Evolutionary conservation across 768 basidiomycete species (phyloP).

Genomic region (Russula emetica): DNA sequence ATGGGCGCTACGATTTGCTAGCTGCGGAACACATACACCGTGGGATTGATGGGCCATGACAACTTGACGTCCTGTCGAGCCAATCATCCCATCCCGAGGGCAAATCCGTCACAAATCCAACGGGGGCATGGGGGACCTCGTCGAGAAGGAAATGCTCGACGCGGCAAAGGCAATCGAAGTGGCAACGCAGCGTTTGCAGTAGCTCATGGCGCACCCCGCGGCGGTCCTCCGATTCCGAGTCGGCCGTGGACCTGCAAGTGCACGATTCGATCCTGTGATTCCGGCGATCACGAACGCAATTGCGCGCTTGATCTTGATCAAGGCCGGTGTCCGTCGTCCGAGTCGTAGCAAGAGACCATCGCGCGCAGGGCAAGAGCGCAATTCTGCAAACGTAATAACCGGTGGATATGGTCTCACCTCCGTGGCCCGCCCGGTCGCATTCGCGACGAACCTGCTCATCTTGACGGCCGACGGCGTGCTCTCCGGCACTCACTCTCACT

Average conservation of each 20-base stretch:
- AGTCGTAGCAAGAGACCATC: no score
- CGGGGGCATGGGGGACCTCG: constrained; percentile 94
- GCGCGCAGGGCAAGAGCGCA: no score
- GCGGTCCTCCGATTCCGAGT: constrained; percentile 86
- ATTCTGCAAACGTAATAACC: no score
- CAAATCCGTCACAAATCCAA: constrained; percentile 68
- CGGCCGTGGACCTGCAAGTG: constrained; percentile 89
- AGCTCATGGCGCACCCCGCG: no score
- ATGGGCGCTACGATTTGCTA: not conserved
- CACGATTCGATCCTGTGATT: constrained; percentile 96
- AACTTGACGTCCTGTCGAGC: constrained; percentile 50
- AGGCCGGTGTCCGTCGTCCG: no score
- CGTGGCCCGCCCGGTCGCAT: constrained; percentile 96
- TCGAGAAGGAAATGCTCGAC: constrained; percentile 92
- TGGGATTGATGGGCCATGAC: no score
- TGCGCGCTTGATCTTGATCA: no score
- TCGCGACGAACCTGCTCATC: constrained; percentile 87
- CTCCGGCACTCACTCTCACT: no score
- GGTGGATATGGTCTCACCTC: no score
- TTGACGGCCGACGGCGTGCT: constrained; percentile 97
- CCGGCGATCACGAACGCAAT: no score
- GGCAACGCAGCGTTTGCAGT: constrained; percentile 87
- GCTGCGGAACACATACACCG: no score
- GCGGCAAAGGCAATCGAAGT: constrained; percentile 91
- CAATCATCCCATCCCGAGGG: constrained; percentile 71